phyloP scores from a whole-genome alignment of 1,284 basidiomycete genomes.

The Laetiporus sulphureus region DNA sequence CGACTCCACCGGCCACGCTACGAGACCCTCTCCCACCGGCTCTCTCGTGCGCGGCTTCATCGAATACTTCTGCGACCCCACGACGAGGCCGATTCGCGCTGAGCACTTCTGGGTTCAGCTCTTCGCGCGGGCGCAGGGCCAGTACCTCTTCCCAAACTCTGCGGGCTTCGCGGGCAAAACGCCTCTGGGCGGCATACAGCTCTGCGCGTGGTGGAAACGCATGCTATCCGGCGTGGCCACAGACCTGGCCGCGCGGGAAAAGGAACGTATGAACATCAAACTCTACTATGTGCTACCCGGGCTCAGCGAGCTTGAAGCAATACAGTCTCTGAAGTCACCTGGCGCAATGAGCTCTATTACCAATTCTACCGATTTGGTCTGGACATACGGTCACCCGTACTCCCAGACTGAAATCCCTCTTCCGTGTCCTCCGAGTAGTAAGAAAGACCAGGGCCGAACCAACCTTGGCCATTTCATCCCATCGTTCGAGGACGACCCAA shows the following conservation, averaged over 20 bases:
- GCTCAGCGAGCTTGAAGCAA: conserved; percentile 64
- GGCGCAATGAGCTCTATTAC: conserved; percentile 12
- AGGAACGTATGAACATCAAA: conserved; percentile 25
- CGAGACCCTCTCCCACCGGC: conserved; percentile 54
- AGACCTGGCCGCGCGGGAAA: conserved; percentile 25
- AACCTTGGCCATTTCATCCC: conserved; percentile 77
- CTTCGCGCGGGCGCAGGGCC: conserved; percentile 86
- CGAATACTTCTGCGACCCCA: conserved; percentile 60
- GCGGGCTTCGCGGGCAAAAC: conserved; percentile 68
- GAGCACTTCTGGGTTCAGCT: conserved; percentile 75
- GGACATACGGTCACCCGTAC: conserved; percentile 79
- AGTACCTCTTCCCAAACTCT: conserved; percentile 96
- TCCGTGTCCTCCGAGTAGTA: conserved; percentile 40
- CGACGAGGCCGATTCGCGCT: conserved; percentile 50
- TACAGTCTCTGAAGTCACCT: conserved; percentile 43
- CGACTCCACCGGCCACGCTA: conserved; percentile 83
- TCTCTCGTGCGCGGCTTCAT: conserved; percentile 67
- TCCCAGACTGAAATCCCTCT: conserved; percentile 48
- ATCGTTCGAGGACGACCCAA: conserved; percentile 89
- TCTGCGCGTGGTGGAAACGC: conserved; percentile 93
- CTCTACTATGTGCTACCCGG: conserved; percentile 73
- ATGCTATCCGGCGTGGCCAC: conserved; percentile 53
- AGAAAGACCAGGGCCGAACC: conserved; percentile 18
- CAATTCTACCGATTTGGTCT: conserved; percentile 24
- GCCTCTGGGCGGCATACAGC: conserved; percentile 70